phyloP scores from a whole-genome alignment of 768 basidiomycete genomes.

The Lactarius sp. region DNA sequence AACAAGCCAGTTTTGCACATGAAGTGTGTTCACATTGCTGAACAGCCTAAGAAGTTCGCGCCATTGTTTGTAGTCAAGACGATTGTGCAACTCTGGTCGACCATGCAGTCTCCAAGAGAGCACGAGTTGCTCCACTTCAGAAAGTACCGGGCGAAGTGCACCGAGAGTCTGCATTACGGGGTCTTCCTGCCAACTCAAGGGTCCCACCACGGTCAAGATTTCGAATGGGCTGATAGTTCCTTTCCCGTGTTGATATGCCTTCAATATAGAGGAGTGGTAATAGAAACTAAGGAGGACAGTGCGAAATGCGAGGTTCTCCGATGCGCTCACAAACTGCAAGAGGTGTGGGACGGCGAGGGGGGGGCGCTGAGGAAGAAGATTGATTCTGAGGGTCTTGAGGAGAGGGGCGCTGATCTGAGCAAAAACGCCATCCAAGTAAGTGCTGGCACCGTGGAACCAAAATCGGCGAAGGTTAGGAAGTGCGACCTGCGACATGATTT shows the following conservation, averaged over 20 bases:
- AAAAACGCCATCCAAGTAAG: background rate
- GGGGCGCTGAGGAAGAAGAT: background rate
- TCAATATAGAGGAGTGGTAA: too few species aligned
- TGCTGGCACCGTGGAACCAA: background rate
- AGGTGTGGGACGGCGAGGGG: background rate
- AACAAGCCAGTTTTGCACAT: background rate
- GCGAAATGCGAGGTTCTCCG: too few species aligned
- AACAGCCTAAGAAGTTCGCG: background rate
- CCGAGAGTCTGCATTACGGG: background rate
- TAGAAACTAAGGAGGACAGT: too few species aligned
- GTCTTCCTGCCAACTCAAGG: background rate
- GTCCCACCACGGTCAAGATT: background rate
- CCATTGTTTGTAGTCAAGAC: background rate
- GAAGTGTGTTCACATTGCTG: background rate
- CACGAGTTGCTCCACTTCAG: too few species aligned
- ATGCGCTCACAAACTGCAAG: background rate
- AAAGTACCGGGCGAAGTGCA: background rate
- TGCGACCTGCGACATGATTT: background rate
- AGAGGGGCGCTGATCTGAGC: background rate
- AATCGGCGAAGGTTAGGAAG: background rate
- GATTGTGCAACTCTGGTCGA: background rate
- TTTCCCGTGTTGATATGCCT: too few species aligned
- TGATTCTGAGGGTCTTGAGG: background rate
- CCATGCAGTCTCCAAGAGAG: too few species aligned
- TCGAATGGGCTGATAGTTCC: too few species aligned